Evolutionary conservation across 345 rosid genomes (phyloP).

Genomic region (Populus euphratica): DNA sequence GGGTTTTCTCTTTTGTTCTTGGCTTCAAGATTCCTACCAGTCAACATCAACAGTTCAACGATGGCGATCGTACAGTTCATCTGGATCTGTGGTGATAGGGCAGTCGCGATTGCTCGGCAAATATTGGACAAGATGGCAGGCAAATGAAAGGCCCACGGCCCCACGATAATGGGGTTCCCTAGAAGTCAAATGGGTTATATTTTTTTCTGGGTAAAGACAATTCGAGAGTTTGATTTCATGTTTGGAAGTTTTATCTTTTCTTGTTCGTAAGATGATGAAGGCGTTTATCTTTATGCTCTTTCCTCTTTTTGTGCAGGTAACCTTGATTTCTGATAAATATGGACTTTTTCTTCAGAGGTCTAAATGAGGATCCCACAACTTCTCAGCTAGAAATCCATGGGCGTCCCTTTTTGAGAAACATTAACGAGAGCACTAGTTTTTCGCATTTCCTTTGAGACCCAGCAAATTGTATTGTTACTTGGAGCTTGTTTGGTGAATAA

Average conservation of each 20-base stretch:
- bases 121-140: no score
- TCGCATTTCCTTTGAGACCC: constrained; percentile 19
- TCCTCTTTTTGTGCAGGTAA: constrained; percentile 30
- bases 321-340: constrained; percentile 28
- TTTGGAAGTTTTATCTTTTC: not conserved
- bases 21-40: no score
- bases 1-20: no score
- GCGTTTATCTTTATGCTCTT: not conserved
- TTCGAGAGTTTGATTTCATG: not conserved
- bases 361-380: constrained; percentile 45
- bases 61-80: no score
- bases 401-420: constrained; percentile 94
- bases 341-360: constrained; percentile 54
- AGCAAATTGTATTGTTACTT: not conserved
- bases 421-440: constrained; percentile 88
- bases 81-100: no score
- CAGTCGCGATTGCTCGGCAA: no score
- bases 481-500: constrained; percentile 26
- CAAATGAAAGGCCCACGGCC: no score
- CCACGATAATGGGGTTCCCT: not conserved
- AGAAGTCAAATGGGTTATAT: not conserved
- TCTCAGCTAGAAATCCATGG: constrained; percentile 52
- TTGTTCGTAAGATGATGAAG: not conserved
- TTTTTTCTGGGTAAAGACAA: not conserved
- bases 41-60: no score